phyloP scores from a whole-genome alignment of 352 stramenopile genomes.

The Lagenidium giganteum region DNA sequence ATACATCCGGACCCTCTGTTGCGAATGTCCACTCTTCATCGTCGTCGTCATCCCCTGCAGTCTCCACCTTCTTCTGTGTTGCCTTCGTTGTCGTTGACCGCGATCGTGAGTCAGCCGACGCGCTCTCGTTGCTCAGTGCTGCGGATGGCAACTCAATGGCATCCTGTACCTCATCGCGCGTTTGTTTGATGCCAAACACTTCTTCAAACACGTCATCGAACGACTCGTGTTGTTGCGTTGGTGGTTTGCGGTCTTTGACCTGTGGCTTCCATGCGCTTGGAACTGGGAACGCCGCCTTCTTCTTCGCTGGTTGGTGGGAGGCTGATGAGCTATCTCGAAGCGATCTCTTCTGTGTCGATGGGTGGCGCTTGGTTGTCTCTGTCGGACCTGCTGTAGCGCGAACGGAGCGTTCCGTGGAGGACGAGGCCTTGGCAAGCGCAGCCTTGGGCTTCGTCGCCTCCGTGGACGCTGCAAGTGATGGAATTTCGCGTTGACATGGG shows the following conservation, averaged over 20 bases:
- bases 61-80: constrained; percentile 1
- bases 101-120: background rate
- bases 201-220: constrained; percentile 25
- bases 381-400: too few species aligned
- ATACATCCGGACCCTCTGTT: constrained; percentile 5
- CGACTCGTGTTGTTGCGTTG: constrained; percentile 4
- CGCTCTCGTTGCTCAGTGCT: background rate
- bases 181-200: constrained; percentile 12
- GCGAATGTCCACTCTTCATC: constrained; percentile 12
- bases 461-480: too few species aligned
- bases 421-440: too few species aligned
- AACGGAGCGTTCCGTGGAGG: too few species aligned
- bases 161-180: too few species aligned
- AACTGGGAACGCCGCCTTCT: background rate
- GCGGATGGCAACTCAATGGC: too few species aligned
- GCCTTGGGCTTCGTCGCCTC: too few species aligned
- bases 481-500: too few species aligned
- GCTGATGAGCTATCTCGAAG: too few species aligned
- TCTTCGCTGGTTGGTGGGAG: too few species aligned
- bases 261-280: background rate
- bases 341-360: too few species aligned
- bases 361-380: too few species aligned
- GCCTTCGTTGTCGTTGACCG: background rate
- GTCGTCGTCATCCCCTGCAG: constrained; percentile 2
- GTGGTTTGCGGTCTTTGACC: background rate